These are phyloP conservation scores for Neofusicoccum cordaticola DNA, from an alignment of 2,329 filamentous ascomycete species.

Conservation along the genomic window DNA sequence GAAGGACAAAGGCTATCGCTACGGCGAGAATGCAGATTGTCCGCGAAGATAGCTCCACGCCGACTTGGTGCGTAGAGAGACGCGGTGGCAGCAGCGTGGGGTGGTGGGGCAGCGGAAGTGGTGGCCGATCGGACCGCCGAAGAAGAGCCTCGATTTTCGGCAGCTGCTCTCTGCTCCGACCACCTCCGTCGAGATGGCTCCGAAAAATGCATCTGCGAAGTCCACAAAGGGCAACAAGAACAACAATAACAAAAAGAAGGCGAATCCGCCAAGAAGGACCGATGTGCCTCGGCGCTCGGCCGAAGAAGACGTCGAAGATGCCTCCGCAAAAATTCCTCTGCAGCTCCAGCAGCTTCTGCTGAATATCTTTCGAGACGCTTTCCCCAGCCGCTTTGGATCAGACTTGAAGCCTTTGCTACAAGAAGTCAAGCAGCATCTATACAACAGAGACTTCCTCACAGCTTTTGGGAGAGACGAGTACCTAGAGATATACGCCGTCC, in stretches of 20 bases:
- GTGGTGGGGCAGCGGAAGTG: background rate
- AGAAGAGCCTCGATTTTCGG: background rate
- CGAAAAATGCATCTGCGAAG: background rate
- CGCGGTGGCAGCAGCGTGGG: background rate
- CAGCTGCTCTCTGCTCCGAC: background rate
- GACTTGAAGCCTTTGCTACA: slow-evolving; percentile 62
- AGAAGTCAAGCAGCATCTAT: slow-evolving; percentile 81
- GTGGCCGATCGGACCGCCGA: background rate
- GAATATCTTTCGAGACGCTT: slow-evolving; percentile 68
- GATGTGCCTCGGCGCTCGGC: background rate
- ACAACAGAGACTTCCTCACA: slow-evolving; percentile 74
- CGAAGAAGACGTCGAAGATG: background rate
- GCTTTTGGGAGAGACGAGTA: slow-evolving; percentile 73
- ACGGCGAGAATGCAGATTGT: background rate
- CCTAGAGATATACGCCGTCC: slow-evolving; percentile 77
- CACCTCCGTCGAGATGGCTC: background rate
- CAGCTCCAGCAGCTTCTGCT: slow-evolving; percentile 68
- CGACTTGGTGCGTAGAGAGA: background rate
- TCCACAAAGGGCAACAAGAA: background rate
- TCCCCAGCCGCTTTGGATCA: slow-evolving; percentile 47
- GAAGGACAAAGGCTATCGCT: too few relatives aligned
- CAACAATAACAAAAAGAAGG: background rate
- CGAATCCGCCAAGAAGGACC: background rate
- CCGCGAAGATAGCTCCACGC: background rate
- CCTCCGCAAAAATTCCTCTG: slow-evolving; percentile 38